phyloP scores from a whole-genome alignment of 2,329 filamentous ascomycete species.

The Aureobasidium namibiae region DNA sequence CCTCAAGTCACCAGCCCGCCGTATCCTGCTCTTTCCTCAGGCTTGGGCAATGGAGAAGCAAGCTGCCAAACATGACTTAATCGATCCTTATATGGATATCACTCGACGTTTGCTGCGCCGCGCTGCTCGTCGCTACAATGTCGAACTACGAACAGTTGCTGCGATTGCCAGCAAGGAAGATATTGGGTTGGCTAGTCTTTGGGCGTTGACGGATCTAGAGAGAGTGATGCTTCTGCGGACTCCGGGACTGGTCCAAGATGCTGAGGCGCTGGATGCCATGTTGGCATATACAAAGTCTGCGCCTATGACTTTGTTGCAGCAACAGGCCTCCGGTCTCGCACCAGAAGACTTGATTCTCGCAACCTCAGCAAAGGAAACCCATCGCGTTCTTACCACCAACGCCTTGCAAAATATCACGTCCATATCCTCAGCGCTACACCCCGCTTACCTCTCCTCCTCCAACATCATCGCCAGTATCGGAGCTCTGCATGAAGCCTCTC shows the following conservation, averaged over 20 bases:
- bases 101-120: slow-evolving; percentile 36
- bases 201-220: slow-evolving; percentile 37
- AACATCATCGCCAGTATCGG: slow-evolving; percentile 24
- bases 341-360: slow-evolving; percentile 27
- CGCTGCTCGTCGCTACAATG: slow-evolving; percentile 38
- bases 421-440: slow-evolving; percentile 26
- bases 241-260: slow-evolving; percentile 38
- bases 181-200: slow-evolving; percentile 39
- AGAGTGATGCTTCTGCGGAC: slow-evolving; percentile 37
- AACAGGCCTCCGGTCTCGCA: background rate
- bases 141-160: slow-evolving; percentile 35
- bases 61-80: slow-evolving; percentile 27
- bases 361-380: slow-evolving; percentile 18
- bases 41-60: slow-evolving; percentile 27
- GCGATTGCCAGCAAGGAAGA: slow-evolving; percentile 21
- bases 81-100: slow-evolving; percentile 35
- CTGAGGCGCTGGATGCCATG: slow-evolving; percentile 37
- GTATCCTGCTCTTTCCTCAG: slow-evolving; percentile 38
- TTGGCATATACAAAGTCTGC: slow-evolving; percentile 31
- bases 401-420: slow-evolving; percentile 15
- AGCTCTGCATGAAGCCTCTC: slow-evolving; percentile 21
- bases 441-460: slow-evolving; percentile 21
- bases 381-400: slow-evolving; percentile 16
- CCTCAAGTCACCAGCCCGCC: slow-evolving; percentile 37
- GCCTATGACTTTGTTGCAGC: slow-evolving; percentile 24